These are phyloP conservation scores for Microcyclosporella mali DNA, from an alignment of 2,329 filamentous ascomycete species.

Conservation along the genomic window DNA sequence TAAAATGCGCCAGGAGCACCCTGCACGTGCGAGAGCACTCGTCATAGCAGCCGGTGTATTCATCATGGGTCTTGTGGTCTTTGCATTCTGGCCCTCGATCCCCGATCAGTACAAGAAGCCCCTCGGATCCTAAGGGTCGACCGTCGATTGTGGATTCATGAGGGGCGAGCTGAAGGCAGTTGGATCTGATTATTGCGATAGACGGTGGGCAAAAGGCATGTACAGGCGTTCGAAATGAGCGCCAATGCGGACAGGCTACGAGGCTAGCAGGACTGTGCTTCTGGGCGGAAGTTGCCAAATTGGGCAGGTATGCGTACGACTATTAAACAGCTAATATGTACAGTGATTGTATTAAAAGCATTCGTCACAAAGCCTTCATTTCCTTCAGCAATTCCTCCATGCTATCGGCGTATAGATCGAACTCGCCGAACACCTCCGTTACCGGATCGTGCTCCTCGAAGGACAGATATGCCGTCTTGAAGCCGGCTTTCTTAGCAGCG, in stretches of 20 bases:
- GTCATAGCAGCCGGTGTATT: constrained; percentile 59
- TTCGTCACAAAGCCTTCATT: constrained; percentile 16
- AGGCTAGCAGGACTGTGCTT: too few species aligned
- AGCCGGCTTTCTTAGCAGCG: constrained; percentile 27
- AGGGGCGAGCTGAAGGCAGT: too few species aligned
- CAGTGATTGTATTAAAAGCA: not conserved
- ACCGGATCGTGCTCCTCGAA: constrained; percentile 28
- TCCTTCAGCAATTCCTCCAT: constrained; percentile 27
- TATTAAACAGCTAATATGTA: not conserved
- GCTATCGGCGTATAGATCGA: constrained; percentile 25
- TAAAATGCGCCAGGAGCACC: constrained; percentile 72
- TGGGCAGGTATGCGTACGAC: too few species aligned
- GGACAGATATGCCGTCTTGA: constrained; percentile 27
- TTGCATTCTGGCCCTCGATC: constrained; percentile 9
- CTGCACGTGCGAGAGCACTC: constrained; percentile 69
- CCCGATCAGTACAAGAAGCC: not conserved
- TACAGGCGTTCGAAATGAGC: too few species aligned
- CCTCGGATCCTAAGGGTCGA: too few species aligned
- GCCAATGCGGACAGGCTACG: too few species aligned
- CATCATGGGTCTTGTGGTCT: constrained; percentile 61
- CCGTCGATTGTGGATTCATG: too few species aligned
- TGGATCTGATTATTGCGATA: too few species aligned
- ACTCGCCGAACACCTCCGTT: constrained; percentile 27
- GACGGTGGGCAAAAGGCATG: too few species aligned
- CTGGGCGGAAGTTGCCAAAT: too few species aligned